Conservation (phyloP, 257 asterid species). For the Capsicum pubescens region DNA sequence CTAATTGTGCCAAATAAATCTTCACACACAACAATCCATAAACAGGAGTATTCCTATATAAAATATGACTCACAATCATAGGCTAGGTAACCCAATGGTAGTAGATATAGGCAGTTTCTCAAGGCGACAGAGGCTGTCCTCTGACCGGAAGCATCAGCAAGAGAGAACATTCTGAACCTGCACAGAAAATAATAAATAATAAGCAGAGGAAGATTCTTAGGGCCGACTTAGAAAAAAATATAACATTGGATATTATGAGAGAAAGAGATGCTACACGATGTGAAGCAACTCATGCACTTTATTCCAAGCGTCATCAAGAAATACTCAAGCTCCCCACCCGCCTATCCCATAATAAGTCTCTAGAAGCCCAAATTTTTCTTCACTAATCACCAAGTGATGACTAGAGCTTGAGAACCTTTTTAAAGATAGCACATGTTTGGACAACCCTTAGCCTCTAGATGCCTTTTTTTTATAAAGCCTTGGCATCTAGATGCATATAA, state of each 20-base stretch:
- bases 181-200: slow-evolving; percentile 25
- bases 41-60: neutral
- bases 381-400: neutral
- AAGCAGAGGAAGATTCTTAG: slow-evolving; percentile 22
- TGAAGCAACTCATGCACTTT: neutral
- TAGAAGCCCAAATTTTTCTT: neutral
- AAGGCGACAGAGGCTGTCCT: slow-evolving; percentile 88
- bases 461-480: neutral
- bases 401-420: slow-evolving; percentile 9
- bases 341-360: neutral
- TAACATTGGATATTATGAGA: neutral
- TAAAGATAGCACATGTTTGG: neutral
- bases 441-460: neutral
- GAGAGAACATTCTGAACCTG: slow-evolving; percentile 91
- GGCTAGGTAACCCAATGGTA: slow-evolving; percentile 89
- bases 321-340: slow-evolving; percentile 4
- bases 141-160: slow-evolving; percentile 77
- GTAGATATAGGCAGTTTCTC: slow-evolving; percentile 91
- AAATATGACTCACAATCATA: slow-evolving; percentile 75
- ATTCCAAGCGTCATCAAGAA: neutral
- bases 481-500: neutral
- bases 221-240: neutral
- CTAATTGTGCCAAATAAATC: neutral
- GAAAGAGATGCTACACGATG: neutral
- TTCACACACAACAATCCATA: neutral